Conservation (phyloP, 2,329 filamentous ascomycete species). For the Lachnellula occidentalis region DNA sequence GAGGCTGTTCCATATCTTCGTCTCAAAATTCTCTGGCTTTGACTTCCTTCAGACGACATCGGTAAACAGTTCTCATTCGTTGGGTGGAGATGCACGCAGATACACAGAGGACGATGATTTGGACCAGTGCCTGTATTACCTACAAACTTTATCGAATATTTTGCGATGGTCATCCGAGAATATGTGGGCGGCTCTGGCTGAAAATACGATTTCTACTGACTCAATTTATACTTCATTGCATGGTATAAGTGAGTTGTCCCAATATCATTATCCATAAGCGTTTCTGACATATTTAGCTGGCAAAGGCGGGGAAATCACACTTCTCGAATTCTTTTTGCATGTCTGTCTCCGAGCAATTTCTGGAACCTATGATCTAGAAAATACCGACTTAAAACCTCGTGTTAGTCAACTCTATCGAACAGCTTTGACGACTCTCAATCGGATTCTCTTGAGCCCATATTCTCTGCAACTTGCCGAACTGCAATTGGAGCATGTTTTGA, state of each 20-base stretch:
- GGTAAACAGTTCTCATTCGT: slow-evolving; percentile 15
- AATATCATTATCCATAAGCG: background rate
- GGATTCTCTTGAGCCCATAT: slow-evolving; percentile 61
- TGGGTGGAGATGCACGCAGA: slow-evolving; percentile 23
- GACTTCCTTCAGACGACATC: slow-evolving; percentile 41
- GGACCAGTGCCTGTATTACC: slow-evolving; percentile 71
- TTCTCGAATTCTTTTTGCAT: slow-evolving; percentile 64
- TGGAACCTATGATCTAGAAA: slow-evolving; percentile 34
- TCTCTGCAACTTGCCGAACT: slow-evolving; percentile 53
- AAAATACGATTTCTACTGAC: slow-evolving; percentile 48
- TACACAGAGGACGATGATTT: slow-evolving; percentile 61
- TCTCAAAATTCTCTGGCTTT: slow-evolving; percentile 51
- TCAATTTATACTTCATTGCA: slow-evolving; percentile 41
- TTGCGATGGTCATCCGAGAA: slow-evolving; percentile 62
- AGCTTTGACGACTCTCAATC: slow-evolving; percentile 64
- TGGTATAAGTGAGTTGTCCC: slow-evolving; percentile 46
- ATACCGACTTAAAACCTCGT: slow-evolving; percentile 39
- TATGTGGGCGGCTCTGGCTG: slow-evolving; percentile 66
- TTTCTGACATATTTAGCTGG: slow-evolving; percentile 37
- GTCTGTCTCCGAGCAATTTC: slow-evolving; percentile 60
- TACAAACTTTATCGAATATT: slow-evolving; percentile 69
- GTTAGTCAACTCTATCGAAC: slow-evolving; percentile 65
- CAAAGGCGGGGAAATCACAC: slow-evolving; percentile 49
- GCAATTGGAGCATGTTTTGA: slow-evolving; percentile 64
- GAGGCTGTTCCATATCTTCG: slow-evolving; percentile 57